Evolutionary conservation across 2,329 filamentous ascomycete species (phyloP), one percentile per base, ranked within the genome.

Genomic region (Sordariomycetes sp.): DNA sequence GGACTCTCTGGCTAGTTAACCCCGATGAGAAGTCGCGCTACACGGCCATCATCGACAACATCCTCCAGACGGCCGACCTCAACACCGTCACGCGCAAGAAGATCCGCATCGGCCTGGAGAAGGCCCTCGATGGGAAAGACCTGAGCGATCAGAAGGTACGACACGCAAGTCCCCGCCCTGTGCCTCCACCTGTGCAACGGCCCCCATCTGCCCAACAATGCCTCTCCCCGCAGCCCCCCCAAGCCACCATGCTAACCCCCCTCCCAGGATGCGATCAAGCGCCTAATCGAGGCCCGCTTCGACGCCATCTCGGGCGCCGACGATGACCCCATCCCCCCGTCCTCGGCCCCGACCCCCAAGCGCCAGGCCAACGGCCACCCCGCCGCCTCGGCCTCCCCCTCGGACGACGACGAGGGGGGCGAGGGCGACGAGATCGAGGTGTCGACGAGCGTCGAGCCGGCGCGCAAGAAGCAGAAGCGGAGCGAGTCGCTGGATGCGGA

Each of bases 251-350:
- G 35, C 24, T 25, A n/a, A n/a, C 34, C 34, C 51, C 57, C 24
- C 18, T 24, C 12, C 12, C 18, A 40, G 87, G 75, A 79, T 67
- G 82, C 83, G 16, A 86, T 90, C 70, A 89, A 89, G 68, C 75
- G 75, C 56, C 76, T 91, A 54, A 90, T 91, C 58, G 85, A 87
- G 72, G 79, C 82, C 63, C 84, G 88, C 20, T 91, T 91, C 69
- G 88, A 91, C 66, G 80, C 85, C 59, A 81, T 87, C 64, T 82
- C 81, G 3, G 77, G 79, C 32, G 64, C 67, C 57, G 64, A 71
- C 65, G 20, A 53, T 18, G 79, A 84, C 61, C 76, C 79, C 78
- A 59, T 65, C 63, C 69, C 77, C 63, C 71, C 78, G 55, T 61
- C 68, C 16, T 62, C 68, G n/a, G 63, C 65, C 10, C 63, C 68